A percentile compares a stretch with the other conserved stretches of the same genome.
Evolutionary conservation across 1,284 basidiomycete species (phyloP).

Genomic region (Apiotrichum porosum): DNA sequence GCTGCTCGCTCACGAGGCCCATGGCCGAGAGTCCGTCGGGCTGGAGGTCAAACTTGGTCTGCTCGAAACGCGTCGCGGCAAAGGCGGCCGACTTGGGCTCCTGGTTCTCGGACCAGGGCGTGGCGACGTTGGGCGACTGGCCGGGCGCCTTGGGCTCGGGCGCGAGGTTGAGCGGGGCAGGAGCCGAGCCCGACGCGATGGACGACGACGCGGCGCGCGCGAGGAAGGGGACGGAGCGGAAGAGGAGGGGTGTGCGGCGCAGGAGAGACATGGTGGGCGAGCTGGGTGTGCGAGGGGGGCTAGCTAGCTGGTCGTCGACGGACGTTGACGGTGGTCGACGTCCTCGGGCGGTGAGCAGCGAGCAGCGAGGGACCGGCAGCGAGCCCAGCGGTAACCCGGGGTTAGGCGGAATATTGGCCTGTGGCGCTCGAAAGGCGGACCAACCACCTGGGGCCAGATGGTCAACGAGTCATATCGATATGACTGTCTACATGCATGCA

Average conservation of each 20-base stretch:
- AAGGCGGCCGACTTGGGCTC: constrained; percentile 43
- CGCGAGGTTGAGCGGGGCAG: constrained; percentile 4
- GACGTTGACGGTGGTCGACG: too few species aligned
- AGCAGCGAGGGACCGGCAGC: too few species aligned
- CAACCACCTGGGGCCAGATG: too few species aligned
- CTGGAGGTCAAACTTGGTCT: constrained; percentile 78
- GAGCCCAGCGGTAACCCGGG: too few species aligned
- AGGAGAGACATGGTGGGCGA: constrained; percentile 9
- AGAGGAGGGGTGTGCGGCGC: not conserved
- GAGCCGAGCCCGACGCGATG: not conserved
- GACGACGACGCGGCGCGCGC: not conserved
- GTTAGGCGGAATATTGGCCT: not conserved
- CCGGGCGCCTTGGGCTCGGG: constrained; percentile 6
- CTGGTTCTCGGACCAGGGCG: constrained; percentile 75
- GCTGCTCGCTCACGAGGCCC: constrained; percentile 65
- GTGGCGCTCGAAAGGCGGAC: too few species aligned
- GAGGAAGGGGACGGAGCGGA: not conserved
- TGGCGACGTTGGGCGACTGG: constrained; percentile 72
- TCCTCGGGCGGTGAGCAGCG: too few species aligned
- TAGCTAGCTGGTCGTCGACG: too few species aligned
- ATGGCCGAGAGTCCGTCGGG: constrained; percentile 42
- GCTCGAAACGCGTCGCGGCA: constrained; percentile 63
- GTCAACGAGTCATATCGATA: too few species aligned
- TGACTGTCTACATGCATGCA: too few species aligned
- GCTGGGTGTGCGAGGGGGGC: too few species aligned